Evolutionary conservation across 345 rosid species (phyloP).

Genomic region (Streptanthus diversifolius): DNA sequence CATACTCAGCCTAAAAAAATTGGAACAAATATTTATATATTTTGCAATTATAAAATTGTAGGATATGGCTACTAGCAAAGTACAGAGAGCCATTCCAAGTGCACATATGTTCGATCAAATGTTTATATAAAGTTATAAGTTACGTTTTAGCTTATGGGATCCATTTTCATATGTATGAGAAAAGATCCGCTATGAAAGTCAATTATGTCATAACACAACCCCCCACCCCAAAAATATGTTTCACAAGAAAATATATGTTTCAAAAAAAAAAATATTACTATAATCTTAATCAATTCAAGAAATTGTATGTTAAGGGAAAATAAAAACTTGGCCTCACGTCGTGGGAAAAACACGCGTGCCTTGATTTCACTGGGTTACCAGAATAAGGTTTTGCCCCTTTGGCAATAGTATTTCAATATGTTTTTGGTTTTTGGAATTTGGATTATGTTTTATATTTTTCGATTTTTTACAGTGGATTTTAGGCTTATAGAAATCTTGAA

Average conservation of each 20-base stretch:
- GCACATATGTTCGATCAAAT: not conserved
- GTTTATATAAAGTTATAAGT: not conserved
- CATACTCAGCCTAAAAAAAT: not conserved
- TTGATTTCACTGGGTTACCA: not conserved
- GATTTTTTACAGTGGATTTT: not conserved
- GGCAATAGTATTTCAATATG: no score
- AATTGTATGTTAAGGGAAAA: not conserved
- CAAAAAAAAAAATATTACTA: not conserved
- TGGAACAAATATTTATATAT: no score
- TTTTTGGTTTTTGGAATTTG: not conserved
- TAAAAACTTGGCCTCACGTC: constrained; percentile 27
- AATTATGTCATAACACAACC: no score
- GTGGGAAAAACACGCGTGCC: not conserved
- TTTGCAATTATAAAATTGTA: not conserved
- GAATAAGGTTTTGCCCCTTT: not conserved
- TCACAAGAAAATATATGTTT: not conserved
- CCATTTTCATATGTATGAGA: not conserved
- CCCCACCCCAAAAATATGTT: not conserved
- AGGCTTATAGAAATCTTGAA: not conserved
- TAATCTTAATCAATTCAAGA: not conserved
- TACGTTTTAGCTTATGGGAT: not conserved
- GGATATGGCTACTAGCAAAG: not conserved
- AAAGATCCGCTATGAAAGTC: no score
- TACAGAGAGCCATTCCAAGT: not conserved
- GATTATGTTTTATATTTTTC: not conserved